phyloP scores from a whole-genome alignment of 2,329 filamentous ascomycete species.

The Pseudocercospora macadamiae region DNA sequence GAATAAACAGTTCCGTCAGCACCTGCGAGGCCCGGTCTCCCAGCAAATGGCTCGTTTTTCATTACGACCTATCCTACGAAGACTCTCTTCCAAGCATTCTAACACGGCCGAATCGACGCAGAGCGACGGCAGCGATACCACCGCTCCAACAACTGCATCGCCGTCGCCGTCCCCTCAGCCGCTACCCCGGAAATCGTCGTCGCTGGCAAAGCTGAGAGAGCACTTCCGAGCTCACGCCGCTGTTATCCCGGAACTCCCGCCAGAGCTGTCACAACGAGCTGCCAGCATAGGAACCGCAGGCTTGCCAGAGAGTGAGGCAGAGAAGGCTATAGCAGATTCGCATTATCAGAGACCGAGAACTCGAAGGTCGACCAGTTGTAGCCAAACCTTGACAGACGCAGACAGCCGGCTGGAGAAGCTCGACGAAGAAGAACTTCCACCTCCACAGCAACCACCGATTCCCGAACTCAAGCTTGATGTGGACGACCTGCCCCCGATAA shows the following conservation, averaged over 20 bases:
- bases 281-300: not conserved
- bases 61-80: slow-evolving; percentile 29
- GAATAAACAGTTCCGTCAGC: not conserved
- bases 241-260: slow-evolving; percentile 22
- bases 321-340: not conserved
- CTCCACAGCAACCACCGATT: slow-evolving; percentile 10
- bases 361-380: not conserved
- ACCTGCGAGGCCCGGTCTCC: too few relatives aligned
- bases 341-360: not conserved
- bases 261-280: slow-evolving; percentile 17
- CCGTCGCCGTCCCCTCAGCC: slow-evolving; percentile 19
- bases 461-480: slow-evolving; percentile 19
- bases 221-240: slow-evolving; percentile 22
- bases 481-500: slow-evolving; percentile 7
- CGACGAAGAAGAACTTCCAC: slow-evolving; percentile 2
- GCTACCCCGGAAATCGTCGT: slow-evolving; percentile 20
- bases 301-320: not conserved
- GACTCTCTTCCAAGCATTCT: slow-evolving; percentile 27
- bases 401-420: slow-evolving; percentile 8
- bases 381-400: slow-evolving; percentile 3
- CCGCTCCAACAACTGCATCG: slow-evolving; percentile 20
- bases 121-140: slow-evolving; percentile 24
- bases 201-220: slow-evolving; percentile 28
- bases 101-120: slow-evolving; percentile 24
- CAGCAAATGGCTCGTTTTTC: slow-evolving; percentile 29